phyloP scores from a whole-genome alignment of 768 basidiomycete species.

The Coprinopsis cinerea region DNA sequence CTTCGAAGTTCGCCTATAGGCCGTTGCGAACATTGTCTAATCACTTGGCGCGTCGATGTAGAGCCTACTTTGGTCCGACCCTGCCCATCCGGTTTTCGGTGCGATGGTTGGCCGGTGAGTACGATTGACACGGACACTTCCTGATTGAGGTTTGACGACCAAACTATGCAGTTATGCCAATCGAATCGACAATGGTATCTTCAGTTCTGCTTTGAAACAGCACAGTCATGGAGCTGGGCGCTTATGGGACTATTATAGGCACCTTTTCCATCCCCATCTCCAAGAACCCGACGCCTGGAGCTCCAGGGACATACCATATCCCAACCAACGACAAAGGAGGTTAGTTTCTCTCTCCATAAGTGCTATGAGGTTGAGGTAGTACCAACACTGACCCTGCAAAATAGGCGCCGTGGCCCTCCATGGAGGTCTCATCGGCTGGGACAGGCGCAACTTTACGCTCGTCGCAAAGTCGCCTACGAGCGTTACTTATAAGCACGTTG shows the following conservation, averaged over 20 bases:
- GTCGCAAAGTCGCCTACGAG: slow-evolving; percentile 35
- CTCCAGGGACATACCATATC: slow-evolving; percentile 42
- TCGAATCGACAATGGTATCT: slow-evolving; percentile 46
- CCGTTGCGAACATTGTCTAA: not conserved
- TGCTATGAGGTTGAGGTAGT: not conserved
- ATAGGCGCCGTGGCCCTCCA: slow-evolving; percentile 43
- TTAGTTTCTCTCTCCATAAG: slow-evolving; percentile 14
- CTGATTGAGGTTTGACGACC: not conserved
- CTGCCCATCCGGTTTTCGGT: slow-evolving; percentile 42
- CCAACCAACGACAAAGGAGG: slow-evolving; percentile 47
- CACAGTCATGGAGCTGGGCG: too few relatives aligned
- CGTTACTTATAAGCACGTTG: slow-evolving; percentile 48
- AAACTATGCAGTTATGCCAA: slow-evolving; percentile 38
- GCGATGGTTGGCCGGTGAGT: slow-evolving; percentile 30
- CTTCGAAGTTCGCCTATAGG: not conserved
- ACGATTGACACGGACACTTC: not conserved
- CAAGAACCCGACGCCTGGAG: slow-evolving; percentile 35
- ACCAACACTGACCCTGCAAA: not conserved
- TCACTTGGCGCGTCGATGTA: slow-evolving; percentile 13
- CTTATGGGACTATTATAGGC: too few relatives aligned
- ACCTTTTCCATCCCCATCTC: slow-evolving; percentile 50
- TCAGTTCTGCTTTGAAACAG: too few relatives aligned
- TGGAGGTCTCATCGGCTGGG: slow-evolving; percentile 53
- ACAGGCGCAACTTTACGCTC: slow-evolving; percentile 50
- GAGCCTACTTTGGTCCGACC: slow-evolving; percentile 37